Conservation (phyloP, 805 yeast species). For the Clavispora fructus region DNA sequence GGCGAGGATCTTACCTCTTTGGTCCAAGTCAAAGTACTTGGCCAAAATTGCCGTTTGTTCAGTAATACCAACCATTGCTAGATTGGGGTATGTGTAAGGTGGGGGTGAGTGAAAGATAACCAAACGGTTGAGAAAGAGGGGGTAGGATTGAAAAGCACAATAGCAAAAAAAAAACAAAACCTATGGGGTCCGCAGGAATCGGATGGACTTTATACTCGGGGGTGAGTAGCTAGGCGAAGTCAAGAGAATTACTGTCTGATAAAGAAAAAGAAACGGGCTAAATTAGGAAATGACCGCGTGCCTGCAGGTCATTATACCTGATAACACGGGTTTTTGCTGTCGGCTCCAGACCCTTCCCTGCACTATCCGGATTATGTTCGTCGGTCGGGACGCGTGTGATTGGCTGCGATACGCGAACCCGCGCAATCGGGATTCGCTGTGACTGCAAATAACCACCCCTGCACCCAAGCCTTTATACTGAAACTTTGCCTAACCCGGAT, state of each 20-base stretch:
- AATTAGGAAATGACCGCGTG: not conserved
- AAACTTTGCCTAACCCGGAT: not conserved
- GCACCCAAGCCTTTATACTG: not conserved
- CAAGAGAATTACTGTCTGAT: not conserved
- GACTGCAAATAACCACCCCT: not conserved
- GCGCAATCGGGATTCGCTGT: not conserved
- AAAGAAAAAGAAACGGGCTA: slow-evolving; percentile 1
- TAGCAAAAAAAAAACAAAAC: not conserved
- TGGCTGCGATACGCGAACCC: not conserved
- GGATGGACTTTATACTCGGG: not conserved
- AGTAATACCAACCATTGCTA: slow-evolving; percentile 34
- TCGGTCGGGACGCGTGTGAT: not conserved
- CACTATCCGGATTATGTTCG: not conserved
- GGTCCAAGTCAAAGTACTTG: slow-evolving; percentile 80
- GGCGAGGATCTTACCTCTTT: slow-evolving; percentile 82
- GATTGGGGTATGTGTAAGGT: not conserved
- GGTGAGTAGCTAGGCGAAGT: slow-evolving; percentile 1
- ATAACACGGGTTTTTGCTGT: not conserved
- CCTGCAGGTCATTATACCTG: not conserved
- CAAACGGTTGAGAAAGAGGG: not conserved
- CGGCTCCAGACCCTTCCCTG: not conserved
- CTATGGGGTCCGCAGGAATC: not conserved
- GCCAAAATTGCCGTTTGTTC: slow-evolving; percentile 76
- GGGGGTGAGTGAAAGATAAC: not conserved
- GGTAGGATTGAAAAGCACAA: not conserved